Evolutionary conservation across 164 flowering plant genomes (phyloP).

Genomic region (Magnolia officinalis): DNA sequence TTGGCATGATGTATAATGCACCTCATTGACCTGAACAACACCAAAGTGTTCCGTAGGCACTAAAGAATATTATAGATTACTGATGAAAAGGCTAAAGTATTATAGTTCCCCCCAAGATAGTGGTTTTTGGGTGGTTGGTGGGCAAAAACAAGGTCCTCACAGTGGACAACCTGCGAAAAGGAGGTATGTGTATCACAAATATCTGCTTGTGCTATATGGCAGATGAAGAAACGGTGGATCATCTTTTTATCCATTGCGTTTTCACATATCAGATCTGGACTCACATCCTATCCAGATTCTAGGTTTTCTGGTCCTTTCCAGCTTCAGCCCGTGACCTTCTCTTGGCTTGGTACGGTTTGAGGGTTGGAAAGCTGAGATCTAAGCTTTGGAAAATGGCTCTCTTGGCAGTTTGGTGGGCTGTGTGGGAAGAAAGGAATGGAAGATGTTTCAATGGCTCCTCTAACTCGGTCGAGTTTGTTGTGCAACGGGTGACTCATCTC

Average conservation of each 20-base stretch:
- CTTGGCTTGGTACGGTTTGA: background rate
- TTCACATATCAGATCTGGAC: background rate
- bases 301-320: background rate
- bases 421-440: too few relatives aligned
- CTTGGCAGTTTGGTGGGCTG: too few relatives aligned
- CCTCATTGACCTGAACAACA: too few relatives aligned
- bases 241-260: background rate
- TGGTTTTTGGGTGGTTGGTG: background rate
- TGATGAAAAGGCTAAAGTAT: too few relatives aligned
- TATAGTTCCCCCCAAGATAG: too few relatives aligned
- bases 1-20: too few relatives aligned
- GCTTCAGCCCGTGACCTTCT: background rate
- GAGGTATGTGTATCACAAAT: background rate
- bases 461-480: background rate
- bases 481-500: too few relatives aligned
- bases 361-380: background rate
- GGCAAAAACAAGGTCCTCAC: background rate
- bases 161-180: background rate
- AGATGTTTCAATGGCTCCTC: background rate
- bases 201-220: background rate
- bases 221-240: background rate
- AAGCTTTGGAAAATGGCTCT: too few relatives aligned
- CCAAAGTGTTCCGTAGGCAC: too few relatives aligned
- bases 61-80: too few relatives aligned
- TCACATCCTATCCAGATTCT: background rate